Evolutionary conservation across 805 yeast species (phyloP).

Genomic region (Candida tallmaniae): DNA sequence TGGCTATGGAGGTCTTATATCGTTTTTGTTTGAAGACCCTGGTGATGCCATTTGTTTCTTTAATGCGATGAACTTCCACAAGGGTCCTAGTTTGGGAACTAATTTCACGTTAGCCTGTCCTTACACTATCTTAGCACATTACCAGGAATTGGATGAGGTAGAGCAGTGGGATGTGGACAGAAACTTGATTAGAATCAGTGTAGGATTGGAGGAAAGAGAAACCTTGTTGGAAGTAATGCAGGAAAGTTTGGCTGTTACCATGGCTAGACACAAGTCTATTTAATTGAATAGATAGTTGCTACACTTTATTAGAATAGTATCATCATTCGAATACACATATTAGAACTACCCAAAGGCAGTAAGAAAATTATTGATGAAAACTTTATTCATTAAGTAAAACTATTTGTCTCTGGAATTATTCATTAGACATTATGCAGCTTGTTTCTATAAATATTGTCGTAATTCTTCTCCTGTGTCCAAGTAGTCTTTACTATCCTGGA

Average conservation of each 20-base stretch:
- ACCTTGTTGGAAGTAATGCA: constrained; percentile 49
- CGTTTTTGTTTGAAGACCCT: constrained; percentile 63
- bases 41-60: constrained; percentile 69
- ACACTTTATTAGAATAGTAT: too few species aligned
- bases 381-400: neutral
- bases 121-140: constrained; percentile 83
- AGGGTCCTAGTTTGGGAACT: constrained; percentile 90
- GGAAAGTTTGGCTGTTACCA: constrained; percentile 40
- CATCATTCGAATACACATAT: too few species aligned
- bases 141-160: constrained; percentile 72
- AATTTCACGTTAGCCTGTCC: constrained; percentile 89
- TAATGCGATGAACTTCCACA: constrained; percentile 62
- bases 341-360: neutral
- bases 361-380: too few species aligned
- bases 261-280: neutral
- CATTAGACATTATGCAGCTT: too few species aligned
- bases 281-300: neutral
- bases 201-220: constrained; percentile 74
- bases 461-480: neutral
- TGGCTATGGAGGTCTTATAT: constrained; percentile 86
- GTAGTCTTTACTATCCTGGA: too few species aligned
- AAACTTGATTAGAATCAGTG: constrained; percentile 71
- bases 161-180: constrained; percentile 80
- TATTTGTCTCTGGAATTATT: neutral
- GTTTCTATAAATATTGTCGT: too few species aligned